Conservation (phyloP, 495 filamentous ascomycete species). For the Penicillium turbatum region DNA sequence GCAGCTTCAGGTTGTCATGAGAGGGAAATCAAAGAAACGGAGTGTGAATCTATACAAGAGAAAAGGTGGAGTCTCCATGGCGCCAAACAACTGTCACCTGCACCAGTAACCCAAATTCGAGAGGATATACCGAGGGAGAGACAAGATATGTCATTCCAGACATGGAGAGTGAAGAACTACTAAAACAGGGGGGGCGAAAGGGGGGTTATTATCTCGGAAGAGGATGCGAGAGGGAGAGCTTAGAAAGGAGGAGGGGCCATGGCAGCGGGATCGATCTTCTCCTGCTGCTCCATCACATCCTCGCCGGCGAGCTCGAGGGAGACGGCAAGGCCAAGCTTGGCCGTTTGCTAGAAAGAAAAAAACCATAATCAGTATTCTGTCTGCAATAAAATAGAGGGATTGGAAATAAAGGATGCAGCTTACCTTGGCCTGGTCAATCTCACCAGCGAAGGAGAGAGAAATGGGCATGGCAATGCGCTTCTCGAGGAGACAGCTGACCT, state of each 20-base stretch:
- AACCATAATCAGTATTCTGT: slow-evolving; percentile 8
- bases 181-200: slow-evolving; percentile 43
- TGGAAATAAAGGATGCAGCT: slow-evolving; percentile 22
- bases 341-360: slow-evolving; percentile 64
- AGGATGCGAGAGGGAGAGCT: slow-evolving; percentile 13
- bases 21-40: slow-evolving; percentile 25
- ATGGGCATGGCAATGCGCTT: slow-evolving; percentile 91
- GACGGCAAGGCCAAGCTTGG: slow-evolving; percentile 91
- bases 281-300: slow-evolving; percentile 89
- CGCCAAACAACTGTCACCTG: slow-evolving; percentile 41
- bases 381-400: background rate
- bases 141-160: slow-evolving; percentile 35
- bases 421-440: slow-evolving; percentile 96
- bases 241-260: slow-evolving; percentile 54
- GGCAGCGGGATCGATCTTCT: slow-evolving; percentile 51
- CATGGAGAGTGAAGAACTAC: slow-evolving; percentile 41
- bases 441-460: slow-evolving; percentile 87
- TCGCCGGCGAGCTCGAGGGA: slow-evolving; percentile 87
- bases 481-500: slow-evolving; percentile 87
- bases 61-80: slow-evolving; percentile 37
- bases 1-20: slow-evolving; percentile 26
- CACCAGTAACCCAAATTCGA: slow-evolving; percentile 34
- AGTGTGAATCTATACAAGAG: slow-evolving; percentile 46
- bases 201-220: slow-evolving; percentile 28
- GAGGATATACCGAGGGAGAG: slow-evolving; percentile 28